phyloP scores from a whole-genome alignment of 129 eudicot species.

The Escallonia herrerae region DNA sequence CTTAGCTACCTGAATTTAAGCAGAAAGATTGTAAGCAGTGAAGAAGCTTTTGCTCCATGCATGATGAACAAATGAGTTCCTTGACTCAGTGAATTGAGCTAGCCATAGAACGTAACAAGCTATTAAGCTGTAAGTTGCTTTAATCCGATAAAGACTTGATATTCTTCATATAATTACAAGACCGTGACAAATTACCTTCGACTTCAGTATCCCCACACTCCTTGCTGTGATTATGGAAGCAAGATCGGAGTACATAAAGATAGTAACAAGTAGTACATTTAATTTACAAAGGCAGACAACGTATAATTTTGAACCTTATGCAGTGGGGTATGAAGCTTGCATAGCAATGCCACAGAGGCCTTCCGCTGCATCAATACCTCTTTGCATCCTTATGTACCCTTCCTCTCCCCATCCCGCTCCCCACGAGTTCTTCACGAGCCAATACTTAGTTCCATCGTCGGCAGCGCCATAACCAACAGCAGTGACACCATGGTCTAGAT shows the following conservation, averaged over 20 bases:
- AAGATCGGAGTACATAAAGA: not conserved
- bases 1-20: no score
- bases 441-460: constrained; percentile 1
- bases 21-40: no score
- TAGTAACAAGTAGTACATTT: not conserved
- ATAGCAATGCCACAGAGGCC: not conserved
- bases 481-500: not conserved
- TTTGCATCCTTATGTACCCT: constrained; percentile 3
- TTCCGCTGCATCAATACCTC: not conserved
- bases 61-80: no score
- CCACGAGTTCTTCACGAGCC: constrained; percentile 1
- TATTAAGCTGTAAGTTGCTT: no score
- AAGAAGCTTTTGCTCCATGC: no score
- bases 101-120: no score
- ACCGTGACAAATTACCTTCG: no score
- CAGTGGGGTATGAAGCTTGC: constrained; percentile 4
- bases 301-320: not conserved
- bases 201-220: no score
- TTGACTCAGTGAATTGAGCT: no score
- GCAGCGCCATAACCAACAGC: not conserved
- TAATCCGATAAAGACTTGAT: no score
- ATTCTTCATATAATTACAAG: no score
- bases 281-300: not conserved
- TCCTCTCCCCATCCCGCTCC: not conserved
- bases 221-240: not conserved